Percentiles rank a stretch among this genome's conserved stretches.
Evolutionary conservation across 805 yeast species (phyloP).

Genomic region (Kuraishia cidri): DNA sequence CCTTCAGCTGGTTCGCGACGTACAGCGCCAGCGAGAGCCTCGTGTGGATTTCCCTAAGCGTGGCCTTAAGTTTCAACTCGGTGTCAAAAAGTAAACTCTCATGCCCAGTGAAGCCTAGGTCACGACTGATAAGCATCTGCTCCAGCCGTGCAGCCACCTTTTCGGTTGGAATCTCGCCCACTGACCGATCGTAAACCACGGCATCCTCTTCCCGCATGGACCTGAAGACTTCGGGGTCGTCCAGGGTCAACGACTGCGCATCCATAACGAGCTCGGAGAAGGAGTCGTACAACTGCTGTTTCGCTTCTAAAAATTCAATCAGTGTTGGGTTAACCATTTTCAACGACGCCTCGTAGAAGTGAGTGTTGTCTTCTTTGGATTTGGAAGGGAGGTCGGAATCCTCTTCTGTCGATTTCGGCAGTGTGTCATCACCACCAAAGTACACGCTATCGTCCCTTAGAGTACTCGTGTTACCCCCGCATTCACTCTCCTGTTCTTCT

Average conservation of each 20-base stretch:
- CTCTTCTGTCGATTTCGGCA: not conserved
- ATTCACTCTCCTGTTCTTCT: too few relatives aligned
- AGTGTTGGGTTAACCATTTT: conserved; percentile 32
- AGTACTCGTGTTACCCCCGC: too few relatives aligned
- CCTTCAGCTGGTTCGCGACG: conserved; percentile 49
- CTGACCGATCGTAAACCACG: conserved; percentile 27
- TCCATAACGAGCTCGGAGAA: conserved; percentile 53
- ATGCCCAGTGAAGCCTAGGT: not conserved
- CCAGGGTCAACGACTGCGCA: conserved; percentile 59
- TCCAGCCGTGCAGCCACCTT: conserved; percentile 39
- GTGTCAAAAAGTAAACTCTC: conserved; percentile 12
- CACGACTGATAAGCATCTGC: conserved; percentile 25
- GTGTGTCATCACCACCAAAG: too few relatives aligned
- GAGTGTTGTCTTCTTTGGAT: conserved; percentile 8
- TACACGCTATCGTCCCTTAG: too few relatives aligned
- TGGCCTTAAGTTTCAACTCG: conserved; percentile 21
- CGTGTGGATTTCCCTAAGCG: conserved; percentile 25
- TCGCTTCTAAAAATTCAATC: conserved; percentile 66
- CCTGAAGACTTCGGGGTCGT: conserved; percentile 68
- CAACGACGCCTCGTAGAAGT: conserved; percentile 23
- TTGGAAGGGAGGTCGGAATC: too few relatives aligned
- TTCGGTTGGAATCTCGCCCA: conserved; percentile 31
- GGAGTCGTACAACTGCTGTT: conserved; percentile 62
- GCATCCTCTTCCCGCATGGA: conserved; percentile 52
- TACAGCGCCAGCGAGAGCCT: conserved; percentile 20